A percentile compares a stretch with the other conserved stretches of the same genome.
Conservation (phyloP, 805 yeast genomes). For the Candida nitratophila region DNA sequence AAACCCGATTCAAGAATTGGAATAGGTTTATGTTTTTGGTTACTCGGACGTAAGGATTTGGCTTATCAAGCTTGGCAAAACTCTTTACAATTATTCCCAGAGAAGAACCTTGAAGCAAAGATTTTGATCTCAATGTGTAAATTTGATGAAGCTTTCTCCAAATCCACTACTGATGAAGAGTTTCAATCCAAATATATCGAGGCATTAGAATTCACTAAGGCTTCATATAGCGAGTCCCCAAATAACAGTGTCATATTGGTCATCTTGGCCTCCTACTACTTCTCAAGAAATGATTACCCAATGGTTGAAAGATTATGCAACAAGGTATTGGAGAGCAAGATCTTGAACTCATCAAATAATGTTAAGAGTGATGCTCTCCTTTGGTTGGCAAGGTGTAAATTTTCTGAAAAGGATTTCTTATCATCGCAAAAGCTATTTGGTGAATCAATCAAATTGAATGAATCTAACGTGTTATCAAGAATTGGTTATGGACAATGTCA, state of each 20-base stretch:
- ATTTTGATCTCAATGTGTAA: constrained; percentile 60
- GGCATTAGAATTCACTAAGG: constrained; percentile 46
- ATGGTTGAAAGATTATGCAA: constrained; percentile 50
- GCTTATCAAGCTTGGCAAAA: constrained; percentile 83
- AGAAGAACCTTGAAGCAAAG: constrained; percentile 48
- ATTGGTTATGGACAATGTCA: constrained; percentile 86
- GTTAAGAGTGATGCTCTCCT: constrained; percentile 58
- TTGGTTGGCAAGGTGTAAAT: constrained; percentile 83
- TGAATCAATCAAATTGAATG: constrained; percentile 61
- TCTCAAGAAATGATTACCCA: constrained; percentile 55
- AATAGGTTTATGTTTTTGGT: constrained; percentile 92
- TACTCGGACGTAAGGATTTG: constrained; percentile 65
- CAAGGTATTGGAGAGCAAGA: constrained; percentile 35
- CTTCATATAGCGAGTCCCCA: constrained; percentile 32
- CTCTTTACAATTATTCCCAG: constrained; percentile 57
- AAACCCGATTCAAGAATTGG: constrained; percentile 94
- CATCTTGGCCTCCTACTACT: constrained; percentile 63
- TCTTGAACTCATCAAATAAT: constrained; percentile 26
- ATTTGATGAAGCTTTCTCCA: constrained; percentile 54
- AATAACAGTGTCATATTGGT: constrained; percentile 58
- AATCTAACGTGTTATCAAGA: constrained; percentile 58
- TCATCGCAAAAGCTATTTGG: constrained; percentile 68
- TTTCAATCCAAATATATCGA: constrained; percentile 53
- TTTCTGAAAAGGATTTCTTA: constrained; percentile 50
- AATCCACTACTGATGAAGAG: constrained; percentile 50